These are phyloP conservation scores for Dryadomyces quercus-mongolicae DNA, from an alignment of 2,329 filamentous ascomycete species.

Conservation along the genomic window DNA sequence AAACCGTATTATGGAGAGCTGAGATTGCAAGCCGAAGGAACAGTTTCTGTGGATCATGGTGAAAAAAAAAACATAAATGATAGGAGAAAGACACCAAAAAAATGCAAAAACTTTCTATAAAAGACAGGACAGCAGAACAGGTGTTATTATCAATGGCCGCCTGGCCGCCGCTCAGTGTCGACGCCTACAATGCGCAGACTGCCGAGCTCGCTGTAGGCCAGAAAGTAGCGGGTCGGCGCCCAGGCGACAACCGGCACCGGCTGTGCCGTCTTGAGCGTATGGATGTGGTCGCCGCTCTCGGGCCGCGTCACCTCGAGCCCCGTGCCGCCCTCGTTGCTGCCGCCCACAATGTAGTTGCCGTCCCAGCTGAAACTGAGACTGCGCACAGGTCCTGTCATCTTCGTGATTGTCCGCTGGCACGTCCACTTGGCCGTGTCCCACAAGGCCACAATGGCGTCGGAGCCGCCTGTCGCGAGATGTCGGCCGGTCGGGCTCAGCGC, in stretches of 20 bases:
- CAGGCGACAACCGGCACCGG: conserved; percentile 58
- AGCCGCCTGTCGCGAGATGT: conserved; percentile 62
- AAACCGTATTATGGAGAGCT: neutral
- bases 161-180: conserved; percentile 25
- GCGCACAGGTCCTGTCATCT: conserved; percentile 57
- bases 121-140: too few relatives aligned
- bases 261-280: conserved; percentile 57
- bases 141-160: too few relatives aligned
- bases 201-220: conserved; percentile 62
- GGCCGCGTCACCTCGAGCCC: conserved; percentile 60
- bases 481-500: conserved; percentile 60
- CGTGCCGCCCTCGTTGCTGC: conserved; percentile 54
- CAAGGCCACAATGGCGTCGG: conserved; percentile 61
- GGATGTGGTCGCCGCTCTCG: conserved; percentile 61
- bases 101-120: neutral
- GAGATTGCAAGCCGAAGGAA: neutral
- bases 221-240: conserved; percentile 62
- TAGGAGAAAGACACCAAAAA: neutral
- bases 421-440: conserved; percentile 74
- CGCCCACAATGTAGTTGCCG: conserved; percentile 61
- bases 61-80: neutral
- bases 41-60: neutral
- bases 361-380: conserved; percentile 70
- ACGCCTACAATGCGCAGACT: conserved; percentile 56
- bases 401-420: conserved; percentile 57